Base-by-base conservation (phyloP, 106 monocot genomes). In the Apostasia shenzhenica region DNA sequence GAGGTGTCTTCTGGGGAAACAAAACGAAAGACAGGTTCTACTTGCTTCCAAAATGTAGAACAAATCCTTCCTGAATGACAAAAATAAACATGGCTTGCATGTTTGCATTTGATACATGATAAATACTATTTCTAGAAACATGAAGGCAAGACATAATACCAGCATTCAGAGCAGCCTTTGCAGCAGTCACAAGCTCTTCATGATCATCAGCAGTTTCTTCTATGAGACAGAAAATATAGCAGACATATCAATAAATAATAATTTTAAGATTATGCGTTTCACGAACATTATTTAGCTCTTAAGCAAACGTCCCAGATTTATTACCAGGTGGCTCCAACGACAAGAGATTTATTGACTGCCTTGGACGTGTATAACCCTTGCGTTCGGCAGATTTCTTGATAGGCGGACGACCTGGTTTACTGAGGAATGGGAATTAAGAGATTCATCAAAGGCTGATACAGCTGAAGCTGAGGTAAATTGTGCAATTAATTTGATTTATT, bases 131-230 rank as follows among this genome's bases (percentile, higher is more conserved):
- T 59, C 39, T 9, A 8, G 45, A 51, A 62, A 72, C 40, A 58
- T 59, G 42, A 57, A 44, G 46, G 5, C 8, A 73, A 62, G 62
- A 47, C 48, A 44, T 51, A 62, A 12, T 81, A 85, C 89, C 73
- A 66, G 81, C 55, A 69, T 73, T 52, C 42, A 82, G 11, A 49
- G 82, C 85, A 80, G 77, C 74, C 74, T 79, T 89, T 67, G 85
- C 89, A 67, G 89, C 85, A 67, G 85, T 80, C 55, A 82, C 67
- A 74, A 89, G 77, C 70, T 82, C 85, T 72, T 82, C 89, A 72
- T 72, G 81, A 38, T 89, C 89, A 82, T 89, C 79, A 59, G 79
- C 79, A 45, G 82, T 69, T 72, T 85, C 74, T 61, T 79, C 89
- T 89, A 48, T 26, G 72, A 82, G 41, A 57, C 14, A 44, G 63